A percentile compares a stretch with the other conserved stretches of the same genome.
These are phyloP conservation scores for Microbotryum violaceum DNA, from an alignment of 1,284 basidiomycete species.

Conservation along the genomic window DNA sequence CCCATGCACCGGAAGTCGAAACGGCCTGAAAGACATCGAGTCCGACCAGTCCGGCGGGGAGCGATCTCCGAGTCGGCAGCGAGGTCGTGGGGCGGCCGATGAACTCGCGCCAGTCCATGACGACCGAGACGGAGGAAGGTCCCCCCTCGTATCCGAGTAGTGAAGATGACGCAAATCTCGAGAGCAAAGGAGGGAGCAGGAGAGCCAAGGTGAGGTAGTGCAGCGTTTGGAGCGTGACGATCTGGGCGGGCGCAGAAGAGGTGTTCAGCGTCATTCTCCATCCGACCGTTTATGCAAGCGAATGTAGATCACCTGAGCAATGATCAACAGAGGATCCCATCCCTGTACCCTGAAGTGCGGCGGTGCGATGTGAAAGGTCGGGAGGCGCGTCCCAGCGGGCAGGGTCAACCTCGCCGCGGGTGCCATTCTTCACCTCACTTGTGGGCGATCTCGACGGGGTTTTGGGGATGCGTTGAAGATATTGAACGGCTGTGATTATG, in stretches of 20 bases:
- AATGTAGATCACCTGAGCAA: slow-evolving; percentile 53
- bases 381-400: slow-evolving; percentile 7
- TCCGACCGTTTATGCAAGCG: slow-evolving; percentile 37
- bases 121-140: slow-evolving; percentile 74
- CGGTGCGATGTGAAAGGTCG: slow-evolving; percentile 16
- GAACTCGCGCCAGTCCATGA: slow-evolving; percentile 97
- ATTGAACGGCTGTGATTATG: background rate
- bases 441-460: background rate
- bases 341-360: slow-evolving; percentile 27
- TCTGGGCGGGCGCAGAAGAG: slow-evolving; percentile 48
- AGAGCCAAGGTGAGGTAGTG: slow-evolving; percentile 84
- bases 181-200: slow-evolving; percentile 71
- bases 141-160: slow-evolving; percentile 79
- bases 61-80: slow-evolving; percentile 28
- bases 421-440: slow-evolving; percentile 10
- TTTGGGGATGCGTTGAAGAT: no score
- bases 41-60: slow-evolving; percentile 45
- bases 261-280: background rate
- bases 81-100: slow-evolving; percentile 67
- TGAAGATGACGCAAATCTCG: slow-evolving; percentile 61
- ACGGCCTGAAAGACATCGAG: background rate
- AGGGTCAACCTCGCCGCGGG: slow-evolving; percentile 27
- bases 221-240: slow-evolving; percentile 79
- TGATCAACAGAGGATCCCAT: slow-evolving; percentile 64
- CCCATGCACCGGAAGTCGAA: background rate